phyloP scores from a whole-genome alignment of 116 monocot species.

The Thalassia testudinum region DNA sequence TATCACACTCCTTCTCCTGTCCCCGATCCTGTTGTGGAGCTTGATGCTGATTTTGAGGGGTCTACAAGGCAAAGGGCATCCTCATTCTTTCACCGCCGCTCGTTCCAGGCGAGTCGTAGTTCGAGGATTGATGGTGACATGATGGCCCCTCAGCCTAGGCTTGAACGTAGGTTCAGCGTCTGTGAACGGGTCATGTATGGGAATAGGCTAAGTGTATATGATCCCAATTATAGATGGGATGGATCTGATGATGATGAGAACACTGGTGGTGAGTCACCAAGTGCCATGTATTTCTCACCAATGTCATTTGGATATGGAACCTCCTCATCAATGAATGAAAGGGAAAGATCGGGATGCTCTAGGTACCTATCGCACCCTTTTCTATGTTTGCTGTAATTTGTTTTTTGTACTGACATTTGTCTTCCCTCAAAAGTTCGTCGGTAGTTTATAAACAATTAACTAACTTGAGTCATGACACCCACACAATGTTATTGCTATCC shows the following conservation, averaged over 20 bases:
- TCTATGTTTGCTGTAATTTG: not conserved
- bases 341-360: conserved; percentile 34
- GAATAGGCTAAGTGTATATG: conserved; percentile 44
- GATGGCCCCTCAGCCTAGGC: conserved; percentile 21
- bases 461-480: not conserved
- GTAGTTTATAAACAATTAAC: not conserved
- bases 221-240: conserved; percentile 39
- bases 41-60: conserved; percentile 35
- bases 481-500: no score
- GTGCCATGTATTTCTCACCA: conserved; percentile 26
- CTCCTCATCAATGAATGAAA: conserved; percentile 39
- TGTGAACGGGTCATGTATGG: conserved; percentile 45
- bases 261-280: conserved; percentile 24
- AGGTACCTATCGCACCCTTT: conserved; percentile 29
- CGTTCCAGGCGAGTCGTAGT: conserved; percentile 62
- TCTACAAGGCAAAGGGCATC: conserved; percentile 27
- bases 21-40: conserved; percentile 28
- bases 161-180: conserved; percentile 56
- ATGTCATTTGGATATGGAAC: conserved; percentile 34
- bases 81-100: conserved; percentile 35
- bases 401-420: not conserved
- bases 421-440: no score
- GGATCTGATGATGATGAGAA: conserved; percentile 62
- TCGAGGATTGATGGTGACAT: conserved; percentile 53
- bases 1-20: conserved; percentile 53